phyloP scores from a whole-genome alignment of 352 stramenopile genomes.

The Peronospora destructor region DNA sequence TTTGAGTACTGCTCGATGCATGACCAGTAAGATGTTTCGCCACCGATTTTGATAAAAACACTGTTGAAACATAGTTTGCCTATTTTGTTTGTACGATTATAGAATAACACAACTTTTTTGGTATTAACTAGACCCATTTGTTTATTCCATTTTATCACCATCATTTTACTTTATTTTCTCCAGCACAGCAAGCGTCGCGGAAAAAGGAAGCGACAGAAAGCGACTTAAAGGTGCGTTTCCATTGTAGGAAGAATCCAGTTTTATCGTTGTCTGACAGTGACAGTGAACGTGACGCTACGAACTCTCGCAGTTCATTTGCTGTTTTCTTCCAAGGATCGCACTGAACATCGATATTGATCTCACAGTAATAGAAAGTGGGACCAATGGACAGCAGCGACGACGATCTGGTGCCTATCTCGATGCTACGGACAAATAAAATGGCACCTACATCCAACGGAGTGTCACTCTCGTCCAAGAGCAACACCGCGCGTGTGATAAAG shows the following conservation, averaged over 20 bases:
- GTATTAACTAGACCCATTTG: too few species aligned
- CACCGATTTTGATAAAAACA: too few species aligned
- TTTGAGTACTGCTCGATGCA: not conserved
- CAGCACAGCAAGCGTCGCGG: constrained; percentile 12
- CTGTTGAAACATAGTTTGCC: too few species aligned
- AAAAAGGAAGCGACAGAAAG: too few species aligned
- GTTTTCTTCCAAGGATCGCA: not conserved
- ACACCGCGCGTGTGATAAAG: constrained; percentile 22
- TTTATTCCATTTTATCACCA: not conserved
- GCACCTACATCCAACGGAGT: constrained; percentile 10
- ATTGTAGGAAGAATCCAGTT: not conserved
- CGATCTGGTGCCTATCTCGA: constrained; percentile 63
- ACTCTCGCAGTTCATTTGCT: not conserved
- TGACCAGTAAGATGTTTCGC: not conserved
- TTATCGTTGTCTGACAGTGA: not conserved
- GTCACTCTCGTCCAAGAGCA: constrained; percentile 9
- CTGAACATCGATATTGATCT: not conserved
- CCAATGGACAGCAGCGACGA: constrained; percentile 72
- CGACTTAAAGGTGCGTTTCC: constrained; percentile 15
- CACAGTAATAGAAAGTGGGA: not conserved
- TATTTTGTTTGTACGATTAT: too few species aligned
- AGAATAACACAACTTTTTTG: too few species aligned
- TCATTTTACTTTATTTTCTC: not conserved
- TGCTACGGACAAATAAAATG: constrained; percentile 58
- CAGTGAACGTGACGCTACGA: not conserved